Base-by-base conservation (phyloP, 192 early-diverging fungal genomes). In the Mortierella antarctica region DNA sequence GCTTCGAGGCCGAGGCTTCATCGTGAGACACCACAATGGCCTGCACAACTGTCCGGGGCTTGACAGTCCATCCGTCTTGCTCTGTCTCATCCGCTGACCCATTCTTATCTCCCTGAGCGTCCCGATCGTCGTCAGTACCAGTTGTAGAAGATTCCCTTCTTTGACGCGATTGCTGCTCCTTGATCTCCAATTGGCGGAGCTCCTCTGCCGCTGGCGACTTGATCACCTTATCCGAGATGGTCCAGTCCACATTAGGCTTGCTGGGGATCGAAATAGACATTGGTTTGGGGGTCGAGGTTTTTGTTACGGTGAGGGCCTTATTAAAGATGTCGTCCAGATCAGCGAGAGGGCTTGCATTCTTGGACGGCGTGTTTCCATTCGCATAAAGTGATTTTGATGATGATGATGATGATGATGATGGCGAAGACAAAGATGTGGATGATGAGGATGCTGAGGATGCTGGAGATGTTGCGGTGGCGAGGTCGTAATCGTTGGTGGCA, bases 1-100 rank as follows among this genome's bases (percentile, higher is more conserved):
- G 78, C 68, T 75, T 88, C 20, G 77, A 69, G 41, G 78, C 65
- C 60, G 84, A 83, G 12, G 67, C 72, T 7, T 88, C 87, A 23
- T 86, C 72, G 39, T 86, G 82, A 1, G 76, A 23, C 2, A 88
- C 85, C 1, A 86, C 82, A 58, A 92, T 65, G 1, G 87, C 88
- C 14, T 82, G 58, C 15, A 80, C 71, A 53, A 84, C 84, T n/a
- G 79, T 52, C 64, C 85, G 87, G 62, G 86, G 83, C 48, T 85
- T 83, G 5, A 82, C 55, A 13, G 76, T 79, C 64, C 77, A 72
- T 41, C 70, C 77, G 21, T 66, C 77, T 83, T 88, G 71, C 81
- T 84, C 84, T 73, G 85, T 67, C 6, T 60, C 62, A 17, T 67
- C 49, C 48, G 21, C 23, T 31, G 57, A 18, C 2, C 67, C 69